A percentile compares a stretch with the other conserved stretches of the same genome.
Evolutionary conservation across 192 early-diverging fungal genomes (phyloP).

Genomic region (Chytriomyces sp.): DNA sequence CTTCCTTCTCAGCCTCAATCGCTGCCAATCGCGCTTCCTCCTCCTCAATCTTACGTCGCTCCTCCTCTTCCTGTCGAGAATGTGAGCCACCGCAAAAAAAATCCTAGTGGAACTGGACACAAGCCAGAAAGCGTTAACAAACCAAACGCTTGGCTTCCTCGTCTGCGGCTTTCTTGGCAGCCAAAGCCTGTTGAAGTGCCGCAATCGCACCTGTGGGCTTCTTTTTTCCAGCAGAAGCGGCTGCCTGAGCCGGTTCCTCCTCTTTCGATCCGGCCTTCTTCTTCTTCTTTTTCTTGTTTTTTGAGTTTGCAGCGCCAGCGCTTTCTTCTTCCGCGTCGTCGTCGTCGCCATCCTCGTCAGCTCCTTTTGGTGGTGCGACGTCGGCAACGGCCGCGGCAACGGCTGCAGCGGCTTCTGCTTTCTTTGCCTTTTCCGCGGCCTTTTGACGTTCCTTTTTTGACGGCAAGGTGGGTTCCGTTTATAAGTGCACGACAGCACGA

Average conservation of each 20-base stretch:
- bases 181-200: constrained; percentile 63
- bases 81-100: not conserved
- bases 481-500: not conserved
- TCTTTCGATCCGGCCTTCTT: constrained; percentile 46
- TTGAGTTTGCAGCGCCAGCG: constrained; percentile 29
- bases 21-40: constrained; percentile 65
- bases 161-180: constrained; percentile 72
- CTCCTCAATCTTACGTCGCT: constrained; percentile 48
- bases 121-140: not conserved
- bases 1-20: constrained; percentile 71
- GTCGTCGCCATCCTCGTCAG: constrained; percentile 51
- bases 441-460: constrained; percentile 68
- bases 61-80: constrained; percentile 37
- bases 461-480: too few relatives aligned
- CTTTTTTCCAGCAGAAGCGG: constrained; percentile 38
- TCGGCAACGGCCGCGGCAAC: constrained; percentile 24
- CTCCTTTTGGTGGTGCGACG: not conserved
- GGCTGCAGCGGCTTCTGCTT: constrained; percentile 24
- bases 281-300: constrained; percentile 72
- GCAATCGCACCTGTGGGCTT: constrained; percentile 59
- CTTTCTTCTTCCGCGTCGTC: constrained; percentile 45
- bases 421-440: constrained; percentile 68
- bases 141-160: constrained; percentile 66
- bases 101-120: not conserved
- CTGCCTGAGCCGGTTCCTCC: constrained; percentile 36